Percentiles rank a stretch among this genome's conserved stretches.
Evolutionary conservation across 1,139 yeast species (phyloP).

Genomic region (Sugiyamaella japonica): DNA sequence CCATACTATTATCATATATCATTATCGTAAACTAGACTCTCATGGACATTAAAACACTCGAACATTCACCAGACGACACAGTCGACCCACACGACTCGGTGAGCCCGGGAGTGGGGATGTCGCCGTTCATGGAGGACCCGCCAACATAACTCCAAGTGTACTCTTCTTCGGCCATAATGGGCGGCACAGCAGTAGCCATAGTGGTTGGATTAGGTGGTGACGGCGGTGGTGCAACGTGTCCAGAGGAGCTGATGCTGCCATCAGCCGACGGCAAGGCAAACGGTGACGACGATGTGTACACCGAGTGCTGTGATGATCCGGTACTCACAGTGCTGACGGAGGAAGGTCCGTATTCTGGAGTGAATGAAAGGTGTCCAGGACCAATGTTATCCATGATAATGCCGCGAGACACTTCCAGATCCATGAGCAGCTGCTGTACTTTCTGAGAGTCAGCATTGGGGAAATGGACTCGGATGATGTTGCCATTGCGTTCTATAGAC

Average conservation of each 20-base stretch:
- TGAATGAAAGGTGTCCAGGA: conserved; percentile 16
- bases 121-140: conserved; percentile 17
- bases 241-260: too few relatives aligned
- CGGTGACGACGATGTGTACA: conserved; percentile 13
- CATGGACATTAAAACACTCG: conserved; percentile 14
- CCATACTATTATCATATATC: conserved; percentile 6
- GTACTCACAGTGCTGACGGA: not conserved
- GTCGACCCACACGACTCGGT: conserved; percentile 22
- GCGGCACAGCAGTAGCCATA: not conserved
- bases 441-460: conserved; percentile 41
- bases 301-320: conserved; percentile 8
- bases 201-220: not conserved
- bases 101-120: conserved; percentile 22
- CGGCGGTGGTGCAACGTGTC: not conserved
- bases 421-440: conserved; percentile 36
- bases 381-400: conserved; percentile 28
- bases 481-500: conserved; percentile 35
- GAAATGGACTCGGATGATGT: conserved; percentile 39
- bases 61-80: conserved; percentile 12
- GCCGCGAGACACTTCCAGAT: conserved; percentile 39
- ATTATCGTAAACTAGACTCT: conserved; percentile 11
- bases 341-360: conserved; percentile 3
- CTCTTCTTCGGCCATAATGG: not conserved
- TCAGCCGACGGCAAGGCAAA: not conserved
- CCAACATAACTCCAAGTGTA: conserved; percentile 18